These are phyloP conservation scores for Cerioporus squamosus DNA, from an alignment of 1,284 basidiomycete genomes.

Conservation along the genomic window DNA sequence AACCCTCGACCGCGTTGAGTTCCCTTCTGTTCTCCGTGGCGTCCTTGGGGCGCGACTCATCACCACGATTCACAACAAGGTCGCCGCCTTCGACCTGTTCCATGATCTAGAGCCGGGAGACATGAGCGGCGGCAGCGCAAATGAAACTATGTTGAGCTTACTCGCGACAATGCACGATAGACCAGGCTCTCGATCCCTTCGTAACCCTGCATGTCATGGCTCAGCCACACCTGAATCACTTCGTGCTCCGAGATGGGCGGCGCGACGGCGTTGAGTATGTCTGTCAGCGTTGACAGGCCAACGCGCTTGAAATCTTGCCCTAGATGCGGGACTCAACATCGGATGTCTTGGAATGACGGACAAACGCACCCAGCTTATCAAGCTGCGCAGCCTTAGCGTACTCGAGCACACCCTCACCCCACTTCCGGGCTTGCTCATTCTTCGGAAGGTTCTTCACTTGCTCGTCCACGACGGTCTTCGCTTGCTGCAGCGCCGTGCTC, in stretches of 20 bases:
- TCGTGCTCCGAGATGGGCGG: constrained; percentile 99
- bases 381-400: constrained; percentile 61
- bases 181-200: constrained; percentile 97
- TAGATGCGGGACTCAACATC: constrained; percentile 34
- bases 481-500: constrained; percentile 86
- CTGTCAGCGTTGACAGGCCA: constrained; percentile 85
- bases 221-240: constrained; percentile 94
- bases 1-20: constrained; percentile 83
- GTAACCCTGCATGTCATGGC: constrained; percentile 96
- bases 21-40: constrained; percentile 56
- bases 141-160: constrained; percentile 40
- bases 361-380: constrained; percentile 75
- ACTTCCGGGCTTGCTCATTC: constrained; percentile 82
- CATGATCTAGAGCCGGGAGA: constrained; percentile 64
- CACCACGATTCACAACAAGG: constrained; percentile 85
- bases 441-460: constrained; percentile 83
- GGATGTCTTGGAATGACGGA: not conserved
- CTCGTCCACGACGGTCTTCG: constrained; percentile 87
- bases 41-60: constrained; percentile 72
- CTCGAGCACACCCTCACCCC: constrained; percentile 58
- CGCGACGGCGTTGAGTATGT: constrained; percentile 94
- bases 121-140: constrained; percentile 13
- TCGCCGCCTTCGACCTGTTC: constrained; percentile 95
- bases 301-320: constrained; percentile 88
- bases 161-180: constrained; percentile 82